Conservation (phyloP, 2,329 filamentous ascomycete species). For the Amphichorda felina region DNA sequence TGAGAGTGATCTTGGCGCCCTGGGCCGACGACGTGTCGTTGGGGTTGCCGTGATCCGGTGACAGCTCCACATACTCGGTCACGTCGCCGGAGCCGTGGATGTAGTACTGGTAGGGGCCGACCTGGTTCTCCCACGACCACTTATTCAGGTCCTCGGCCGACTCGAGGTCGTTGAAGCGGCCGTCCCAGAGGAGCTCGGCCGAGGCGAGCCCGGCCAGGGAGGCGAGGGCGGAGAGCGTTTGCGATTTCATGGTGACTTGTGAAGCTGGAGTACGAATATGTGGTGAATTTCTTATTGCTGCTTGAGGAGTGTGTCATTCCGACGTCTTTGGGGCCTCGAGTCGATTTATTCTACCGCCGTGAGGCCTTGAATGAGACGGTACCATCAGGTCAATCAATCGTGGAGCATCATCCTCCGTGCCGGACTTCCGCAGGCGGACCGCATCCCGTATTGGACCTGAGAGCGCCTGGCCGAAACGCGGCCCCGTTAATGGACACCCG, state of each 20-base stretch:
- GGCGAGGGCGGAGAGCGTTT: slow-evolving; percentile 1
- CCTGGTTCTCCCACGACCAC: slow-evolving; percentile 58
- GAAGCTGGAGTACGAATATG: no score
- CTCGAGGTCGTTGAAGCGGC: slow-evolving; percentile 49
- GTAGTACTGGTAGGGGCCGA: slow-evolving; percentile 64
- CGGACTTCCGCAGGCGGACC: slow-evolving; percentile 1
- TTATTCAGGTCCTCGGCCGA: slow-evolving; percentile 41
- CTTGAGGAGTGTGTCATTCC: no score
- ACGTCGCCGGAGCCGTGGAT: slow-evolving; percentile 52
- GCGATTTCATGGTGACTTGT: slow-evolving; percentile 5
- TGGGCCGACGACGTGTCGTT: slow-evolving; percentile 48
- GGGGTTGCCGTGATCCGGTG: slow-evolving; percentile 50
- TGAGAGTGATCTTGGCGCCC: slow-evolving; percentile 58
- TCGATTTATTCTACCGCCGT: not conserved
- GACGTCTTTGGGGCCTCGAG: not conserved
- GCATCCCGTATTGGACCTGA: slow-evolving; percentile 2
- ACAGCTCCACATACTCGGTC: slow-evolving; percentile 50
- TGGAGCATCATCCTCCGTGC: slow-evolving; percentile 2
- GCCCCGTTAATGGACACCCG: no score
- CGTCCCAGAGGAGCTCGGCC: slow-evolving; percentile 44
- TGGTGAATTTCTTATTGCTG: no score
- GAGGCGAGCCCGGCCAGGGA: slow-evolving; percentile 1
- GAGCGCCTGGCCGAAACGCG: no score
- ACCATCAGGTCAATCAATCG: not conserved
- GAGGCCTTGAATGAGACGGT: not conserved